These are phyloP conservation scores for Entamoeba histolytica DNA, from an alignment of 208 protist species.

Conservation along the genomic window DNA sequence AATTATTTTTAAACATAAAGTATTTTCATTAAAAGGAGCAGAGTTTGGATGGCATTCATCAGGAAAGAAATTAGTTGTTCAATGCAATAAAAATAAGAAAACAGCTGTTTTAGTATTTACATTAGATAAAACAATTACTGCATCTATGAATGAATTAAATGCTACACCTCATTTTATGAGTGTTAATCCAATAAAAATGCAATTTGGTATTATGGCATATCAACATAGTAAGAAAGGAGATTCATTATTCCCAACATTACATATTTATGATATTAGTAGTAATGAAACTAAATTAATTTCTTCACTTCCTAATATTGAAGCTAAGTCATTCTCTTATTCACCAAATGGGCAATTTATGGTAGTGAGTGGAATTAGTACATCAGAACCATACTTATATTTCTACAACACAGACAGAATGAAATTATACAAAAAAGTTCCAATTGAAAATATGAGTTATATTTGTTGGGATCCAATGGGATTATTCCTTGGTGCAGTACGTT, in stretches of 20 bases:
- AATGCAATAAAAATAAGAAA: not conserved
- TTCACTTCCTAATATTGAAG: not conserved
- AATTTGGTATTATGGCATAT: not conserved
- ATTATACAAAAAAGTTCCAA: not conserved
- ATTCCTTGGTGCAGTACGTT: not conserved
- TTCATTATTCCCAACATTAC: not conserved
- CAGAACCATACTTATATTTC: not conserved
- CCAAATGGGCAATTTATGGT: not conserved
- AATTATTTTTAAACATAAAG: not conserved
- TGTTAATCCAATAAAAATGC: not conserved
- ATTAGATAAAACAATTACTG: not conserved
- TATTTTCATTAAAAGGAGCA: not conserved
- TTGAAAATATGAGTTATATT: not conserved
- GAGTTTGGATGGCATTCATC: not conserved
- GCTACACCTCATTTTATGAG: not conserved
- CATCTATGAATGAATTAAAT: not conserved
- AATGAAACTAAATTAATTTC: not conserved
- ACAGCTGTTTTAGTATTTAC: not conserved
- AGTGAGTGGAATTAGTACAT: not conserved
- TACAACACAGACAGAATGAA: not conserved
- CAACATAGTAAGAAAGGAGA: not conserved
- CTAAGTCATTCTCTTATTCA: not conserved
- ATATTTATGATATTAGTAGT: not conserved
- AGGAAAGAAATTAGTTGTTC: not conserved
- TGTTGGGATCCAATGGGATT: not conserved